Conservation (phyloP, 2,329 filamentous ascomycete species). For the Epichloe scottii region DNA sequence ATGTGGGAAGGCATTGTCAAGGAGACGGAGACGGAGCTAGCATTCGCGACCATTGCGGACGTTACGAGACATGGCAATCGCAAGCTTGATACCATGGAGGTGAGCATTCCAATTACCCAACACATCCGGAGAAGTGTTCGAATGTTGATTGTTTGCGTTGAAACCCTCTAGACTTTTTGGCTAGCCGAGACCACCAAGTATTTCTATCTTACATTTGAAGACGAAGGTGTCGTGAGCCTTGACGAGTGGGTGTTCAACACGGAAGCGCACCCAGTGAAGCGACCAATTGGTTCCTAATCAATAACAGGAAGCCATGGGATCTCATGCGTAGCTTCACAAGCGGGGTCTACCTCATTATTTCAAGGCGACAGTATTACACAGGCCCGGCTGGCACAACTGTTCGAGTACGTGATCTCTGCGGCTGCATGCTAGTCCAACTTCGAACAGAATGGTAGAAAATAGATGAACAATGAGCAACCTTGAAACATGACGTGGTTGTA, state of each 20-base stretch:
- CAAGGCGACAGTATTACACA: too few species aligned
- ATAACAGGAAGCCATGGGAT: too few species aligned
- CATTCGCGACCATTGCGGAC: slow-evolving; percentile 29
- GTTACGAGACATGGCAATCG: slow-evolving; percentile 18
- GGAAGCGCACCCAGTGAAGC: slow-evolving; percentile 38
- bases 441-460: too few species aligned
- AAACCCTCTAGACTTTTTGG: slow-evolving; percentile 45
- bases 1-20: slow-evolving; percentile 33
- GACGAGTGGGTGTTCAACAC: slow-evolving; percentile 59
- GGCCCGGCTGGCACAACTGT: too few species aligned
- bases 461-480: too few species aligned
- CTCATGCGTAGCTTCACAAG: too few species aligned
- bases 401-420: too few species aligned
- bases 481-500: too few species aligned
- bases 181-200: slow-evolving; percentile 68
- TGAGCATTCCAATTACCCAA: slow-evolving; percentile 16
- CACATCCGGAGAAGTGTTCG: background rate
- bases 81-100: slow-evolving; percentile 50
- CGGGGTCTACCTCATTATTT: too few species aligned
- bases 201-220: slow-evolving; percentile 60
- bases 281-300: slow-evolving; percentile 13
- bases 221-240: slow-evolving; percentile 48
- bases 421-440: too few species aligned
- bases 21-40: slow-evolving; percentile 30
- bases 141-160: background rate